phyloP scores from a whole-genome alignment of 441 rosid genomes.

The Euphorbia corollata region DNA sequence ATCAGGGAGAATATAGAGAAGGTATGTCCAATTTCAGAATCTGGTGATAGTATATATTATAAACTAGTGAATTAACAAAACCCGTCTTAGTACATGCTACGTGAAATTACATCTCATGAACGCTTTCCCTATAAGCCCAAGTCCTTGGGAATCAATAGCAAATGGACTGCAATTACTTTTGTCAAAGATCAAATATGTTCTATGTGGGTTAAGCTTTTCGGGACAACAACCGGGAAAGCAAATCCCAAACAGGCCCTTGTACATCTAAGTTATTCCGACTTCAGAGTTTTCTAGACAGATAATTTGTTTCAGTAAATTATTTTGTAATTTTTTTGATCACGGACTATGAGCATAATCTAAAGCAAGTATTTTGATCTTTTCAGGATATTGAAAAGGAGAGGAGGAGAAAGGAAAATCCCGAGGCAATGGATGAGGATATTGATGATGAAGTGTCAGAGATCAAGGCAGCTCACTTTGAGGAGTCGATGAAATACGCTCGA shows the following conservation, averaged over 20 bases:
- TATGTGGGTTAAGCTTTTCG: too few species aligned
- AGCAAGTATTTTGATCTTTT: background rate
- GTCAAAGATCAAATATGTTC: too few species aligned
- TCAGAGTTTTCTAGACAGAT: too few species aligned
- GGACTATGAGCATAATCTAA: background rate
- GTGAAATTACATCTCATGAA: too few species aligned
- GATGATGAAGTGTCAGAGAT: slow-evolving; percentile 6
- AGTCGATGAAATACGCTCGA: slow-evolving; percentile 49
- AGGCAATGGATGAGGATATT: slow-evolving; percentile 8
- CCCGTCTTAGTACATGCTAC: background rate
- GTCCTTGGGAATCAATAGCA: too few species aligned
- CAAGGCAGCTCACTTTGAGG: slow-evolving; percentile 16
- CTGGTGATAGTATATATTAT: background rate
- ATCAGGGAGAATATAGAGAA: slow-evolving; percentile 7
- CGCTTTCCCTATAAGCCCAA: too few species aligned
- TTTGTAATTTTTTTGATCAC: too few species aligned
- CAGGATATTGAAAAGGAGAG: slow-evolving; percentile 6
- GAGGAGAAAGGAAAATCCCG: background rate
- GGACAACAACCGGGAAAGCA: too few species aligned
- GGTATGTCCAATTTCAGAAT: background rate
- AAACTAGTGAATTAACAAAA: background rate
- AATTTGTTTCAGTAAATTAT: too few species aligned
- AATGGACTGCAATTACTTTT: too few species aligned
- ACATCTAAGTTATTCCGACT: too few species aligned
- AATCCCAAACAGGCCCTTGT: too few species aligned